Percentiles rank a stretch among this genome's conserved stretches.
phyloP scores from a whole-genome alignment of 148 eudicot species.

The Beta vulgaris region DNA sequence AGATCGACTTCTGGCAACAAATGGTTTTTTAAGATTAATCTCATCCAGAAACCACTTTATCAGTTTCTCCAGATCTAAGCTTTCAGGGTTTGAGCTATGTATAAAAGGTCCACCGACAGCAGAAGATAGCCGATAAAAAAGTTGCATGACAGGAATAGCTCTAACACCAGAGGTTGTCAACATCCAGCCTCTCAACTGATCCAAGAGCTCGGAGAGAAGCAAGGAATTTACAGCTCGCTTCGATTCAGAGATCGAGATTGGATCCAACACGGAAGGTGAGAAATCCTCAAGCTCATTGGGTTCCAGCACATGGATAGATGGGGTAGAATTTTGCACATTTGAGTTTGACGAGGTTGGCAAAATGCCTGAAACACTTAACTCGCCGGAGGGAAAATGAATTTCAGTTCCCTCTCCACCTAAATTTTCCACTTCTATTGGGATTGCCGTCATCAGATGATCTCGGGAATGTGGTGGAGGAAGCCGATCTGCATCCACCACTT shows the following conservation, averaged over 20 bases:
- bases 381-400: constrained; percentile 69
- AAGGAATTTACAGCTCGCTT: constrained; percentile 94
- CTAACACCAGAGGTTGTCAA: constrained; percentile 75
- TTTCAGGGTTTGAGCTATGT: constrained; percentile 67
- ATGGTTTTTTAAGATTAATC: constrained; percentile 66
- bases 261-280: constrained; percentile 64
- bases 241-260: constrained; percentile 93
- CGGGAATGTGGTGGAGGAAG: constrained; percentile 96
- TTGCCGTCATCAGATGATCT: constrained; percentile 97
- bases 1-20: constrained; percentile 66
- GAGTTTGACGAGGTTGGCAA: constrained; percentile 53
- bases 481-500: constrained; percentile 78
- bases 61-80: constrained; percentile 83
- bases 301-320: constrained; percentile 81
- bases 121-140: constrained; percentile 87
- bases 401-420: constrained; percentile 81
- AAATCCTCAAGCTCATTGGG: constrained; percentile 75
- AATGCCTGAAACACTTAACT: constrained; percentile 52
- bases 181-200: constrained; percentile 96
- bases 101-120: constrained; percentile 97
- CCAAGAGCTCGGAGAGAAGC: constrained; percentile 84
- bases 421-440: constrained; percentile 92
- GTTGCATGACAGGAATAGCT: constrained; percentile 97
- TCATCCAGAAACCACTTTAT: constrained; percentile 92
- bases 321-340: constrained; percentile 56